Conservation (phyloP, 768 basidiomycete species). For the Psilocybe subaeruginosa region DNA sequence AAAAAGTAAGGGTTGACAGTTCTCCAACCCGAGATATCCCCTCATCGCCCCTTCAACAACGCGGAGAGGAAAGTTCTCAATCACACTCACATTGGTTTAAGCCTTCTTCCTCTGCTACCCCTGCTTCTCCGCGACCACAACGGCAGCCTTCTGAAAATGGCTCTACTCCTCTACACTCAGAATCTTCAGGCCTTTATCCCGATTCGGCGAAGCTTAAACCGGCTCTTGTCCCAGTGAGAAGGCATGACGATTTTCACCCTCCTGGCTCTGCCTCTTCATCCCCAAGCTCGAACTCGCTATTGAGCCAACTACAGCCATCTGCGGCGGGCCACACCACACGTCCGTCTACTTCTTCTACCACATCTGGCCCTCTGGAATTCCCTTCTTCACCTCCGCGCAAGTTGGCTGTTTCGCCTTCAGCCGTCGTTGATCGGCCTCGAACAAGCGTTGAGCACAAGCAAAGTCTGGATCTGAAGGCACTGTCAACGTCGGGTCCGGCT, state of each 20-base stretch:
- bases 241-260: slow-evolving; percentile 27
- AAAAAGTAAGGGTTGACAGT: slow-evolving; percentile 28
- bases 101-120: slow-evolving; percentile 6
- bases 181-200: slow-evolving; percentile 14
- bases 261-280: slow-evolving; percentile 32
- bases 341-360: slow-evolving; percentile 24
- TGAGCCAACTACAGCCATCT: slow-evolving; percentile 20
- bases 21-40: slow-evolving; percentile 20
- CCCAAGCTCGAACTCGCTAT: slow-evolving; percentile 26
- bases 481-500: slow-evolving; percentile 4
- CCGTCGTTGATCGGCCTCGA: slow-evolving; percentile 16
- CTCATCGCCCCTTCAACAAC: slow-evolving; percentile 20
- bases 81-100: slow-evolving; percentile 27
- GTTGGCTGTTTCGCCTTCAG: slow-evolving; percentile 24
- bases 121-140: slow-evolving; percentile 17
- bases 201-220: slow-evolving; percentile 21
- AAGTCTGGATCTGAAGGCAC: slow-evolving; percentile 18
- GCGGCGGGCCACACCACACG: slow-evolving; percentile 23
- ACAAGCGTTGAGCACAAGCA: slow-evolving; percentile 21
- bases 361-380: slow-evolving; percentile 14
- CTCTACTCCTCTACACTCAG: slow-evolving; percentile 5
- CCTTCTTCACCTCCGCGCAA: slow-evolving; percentile 27
- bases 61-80: slow-evolving; percentile 17
- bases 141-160: slow-evolving; percentile 23
- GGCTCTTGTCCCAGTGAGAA: slow-evolving; percentile 12